These are phyloP conservation scores for Alternaria sp. DNA, from an alignment of 2,329 filamentous ascomycete species.

Conservation along the genomic window DNA sequence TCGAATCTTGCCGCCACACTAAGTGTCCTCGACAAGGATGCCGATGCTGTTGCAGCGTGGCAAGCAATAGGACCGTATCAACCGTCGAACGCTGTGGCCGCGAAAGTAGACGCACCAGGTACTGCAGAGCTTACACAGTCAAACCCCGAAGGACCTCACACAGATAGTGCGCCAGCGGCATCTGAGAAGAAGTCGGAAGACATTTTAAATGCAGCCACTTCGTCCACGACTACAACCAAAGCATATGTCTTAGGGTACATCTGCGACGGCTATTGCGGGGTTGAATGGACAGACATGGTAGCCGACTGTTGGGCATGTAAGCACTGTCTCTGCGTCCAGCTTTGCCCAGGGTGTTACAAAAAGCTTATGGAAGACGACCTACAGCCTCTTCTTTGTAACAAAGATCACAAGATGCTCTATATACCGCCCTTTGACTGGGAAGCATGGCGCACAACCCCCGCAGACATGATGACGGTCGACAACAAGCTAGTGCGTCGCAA, in stretches of 20 bases:
- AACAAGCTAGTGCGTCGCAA: neutral
- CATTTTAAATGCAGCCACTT: no score
- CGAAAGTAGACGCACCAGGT: neutral
- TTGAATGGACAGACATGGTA: neutral
- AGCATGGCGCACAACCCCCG: neutral
- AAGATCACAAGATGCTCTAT: neutral
- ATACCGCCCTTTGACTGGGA: neutral
- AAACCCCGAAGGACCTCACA: no score
- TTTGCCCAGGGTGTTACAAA: neutral
- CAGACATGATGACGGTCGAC: neutral
- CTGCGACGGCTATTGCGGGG: neutral
- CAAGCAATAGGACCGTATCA: neutral
- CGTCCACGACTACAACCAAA: neutral
- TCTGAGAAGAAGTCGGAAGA: no score
- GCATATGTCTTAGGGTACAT: neutral
- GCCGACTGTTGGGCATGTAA: neutral
- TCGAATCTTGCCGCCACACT: neutral
- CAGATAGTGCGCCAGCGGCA: no score
- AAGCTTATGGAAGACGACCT: neutral
- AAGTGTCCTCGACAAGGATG: neutral
- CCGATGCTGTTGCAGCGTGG: neutral
- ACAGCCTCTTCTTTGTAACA: neutral
- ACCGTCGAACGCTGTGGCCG: neutral
- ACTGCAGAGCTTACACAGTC: neutral
- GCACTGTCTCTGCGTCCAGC: neutral